phyloP scores from a whole-genome alignment of 305 asterid genomes.

The Fraxinus sp. region DNA sequence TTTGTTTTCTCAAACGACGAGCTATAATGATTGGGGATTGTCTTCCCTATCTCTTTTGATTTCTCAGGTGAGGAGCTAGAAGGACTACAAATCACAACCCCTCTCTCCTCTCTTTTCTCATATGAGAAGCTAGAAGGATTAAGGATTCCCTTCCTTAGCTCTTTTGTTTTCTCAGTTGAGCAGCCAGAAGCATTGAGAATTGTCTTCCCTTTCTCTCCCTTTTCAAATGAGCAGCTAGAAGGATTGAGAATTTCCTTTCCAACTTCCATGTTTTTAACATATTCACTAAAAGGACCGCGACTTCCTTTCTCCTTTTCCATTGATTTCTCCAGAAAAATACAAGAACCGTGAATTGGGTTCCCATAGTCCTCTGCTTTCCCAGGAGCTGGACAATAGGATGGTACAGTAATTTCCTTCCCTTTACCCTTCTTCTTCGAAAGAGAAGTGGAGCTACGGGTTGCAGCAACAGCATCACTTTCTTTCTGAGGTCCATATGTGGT shows the following conservation, averaged over 20 bases:
- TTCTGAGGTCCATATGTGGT: slow-evolving; percentile 22
- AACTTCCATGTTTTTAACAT: slow-evolving; percentile 15
- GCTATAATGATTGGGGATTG: slow-evolving; percentile 22
- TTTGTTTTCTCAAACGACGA: slow-evolving; percentile 26
- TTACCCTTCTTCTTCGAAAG: slow-evolving; percentile 21
- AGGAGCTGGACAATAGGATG: slow-evolving; percentile 22
- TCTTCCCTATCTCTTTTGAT: slow-evolving; percentile 23
- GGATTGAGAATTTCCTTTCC: slow-evolving; percentile 20
- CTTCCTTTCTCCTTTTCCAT: not conserved
- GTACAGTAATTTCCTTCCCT: slow-evolving; percentile 36
- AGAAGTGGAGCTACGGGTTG: slow-evolving; percentile 18
- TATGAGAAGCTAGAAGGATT: slow-evolving; percentile 22
- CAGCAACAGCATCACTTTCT: slow-evolving; percentile 24
- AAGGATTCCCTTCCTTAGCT: slow-evolving; percentile 23
- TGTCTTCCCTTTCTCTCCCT: slow-evolving; percentile 28
- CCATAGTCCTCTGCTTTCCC: slow-evolving; percentile 25
- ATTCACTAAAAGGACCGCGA: not conserved
- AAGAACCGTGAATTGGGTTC: not conserved
- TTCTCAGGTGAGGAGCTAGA: slow-evolving; percentile 23
- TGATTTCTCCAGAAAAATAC: not conserved
- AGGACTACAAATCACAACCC: slow-evolving; percentile 23
- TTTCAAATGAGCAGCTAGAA: slow-evolving; percentile 26
- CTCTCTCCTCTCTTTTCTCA: slow-evolving; percentile 31
- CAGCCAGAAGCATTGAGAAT: slow-evolving; percentile 27
- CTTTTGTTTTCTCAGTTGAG: slow-evolving; percentile 25